phyloP scores from a whole-genome alignment of 257 asterid genomes.

The Primulina huaijiensis region DNA sequence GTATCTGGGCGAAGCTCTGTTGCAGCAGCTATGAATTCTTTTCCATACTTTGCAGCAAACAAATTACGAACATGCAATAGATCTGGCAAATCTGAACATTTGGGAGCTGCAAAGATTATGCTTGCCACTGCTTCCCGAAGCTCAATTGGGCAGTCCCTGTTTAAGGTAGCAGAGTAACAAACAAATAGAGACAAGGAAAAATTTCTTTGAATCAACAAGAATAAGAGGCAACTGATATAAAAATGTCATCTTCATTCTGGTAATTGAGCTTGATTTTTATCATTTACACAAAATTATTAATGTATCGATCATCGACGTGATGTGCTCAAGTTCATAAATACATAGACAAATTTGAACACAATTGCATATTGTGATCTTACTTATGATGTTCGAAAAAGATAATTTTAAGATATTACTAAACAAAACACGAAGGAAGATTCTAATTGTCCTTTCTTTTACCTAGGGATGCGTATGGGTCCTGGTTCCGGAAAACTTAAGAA shows the following conservation, averaged over 20 bases:
- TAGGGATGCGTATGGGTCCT: background rate
- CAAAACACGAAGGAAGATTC: background rate
- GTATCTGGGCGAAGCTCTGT: conserved; percentile 95
- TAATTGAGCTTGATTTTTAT: no score
- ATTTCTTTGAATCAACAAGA: background rate
- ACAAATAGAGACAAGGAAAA: conserved; percentile 1
- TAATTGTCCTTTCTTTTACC: background rate
- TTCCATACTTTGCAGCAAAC: conserved; percentile 82
- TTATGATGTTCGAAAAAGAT: no score
- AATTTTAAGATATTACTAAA: background rate
- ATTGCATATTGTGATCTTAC: background rate
- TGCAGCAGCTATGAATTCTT: conserved; percentile 89
- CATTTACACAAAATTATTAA: background rate
- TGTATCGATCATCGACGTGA: background rate
- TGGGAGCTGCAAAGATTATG: conserved; percentile 88
- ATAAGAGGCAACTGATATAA: background rate
- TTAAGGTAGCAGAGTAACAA: conserved; percentile 23
- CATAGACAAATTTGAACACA: background rate
- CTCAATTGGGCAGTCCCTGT: conserved; percentile 89
- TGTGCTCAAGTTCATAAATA: background rate
- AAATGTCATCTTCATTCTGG: background rate
- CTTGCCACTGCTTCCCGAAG: conserved; percentile 88
- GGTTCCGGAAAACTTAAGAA: background rate
- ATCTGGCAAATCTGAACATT: conserved; percentile 95
- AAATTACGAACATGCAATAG: conserved; percentile 69